Evolutionary conservation across 345 rosid species (phyloP), one percentile per base, ranked within the genome.

Genomic region (Brassica rapa): DNA sequence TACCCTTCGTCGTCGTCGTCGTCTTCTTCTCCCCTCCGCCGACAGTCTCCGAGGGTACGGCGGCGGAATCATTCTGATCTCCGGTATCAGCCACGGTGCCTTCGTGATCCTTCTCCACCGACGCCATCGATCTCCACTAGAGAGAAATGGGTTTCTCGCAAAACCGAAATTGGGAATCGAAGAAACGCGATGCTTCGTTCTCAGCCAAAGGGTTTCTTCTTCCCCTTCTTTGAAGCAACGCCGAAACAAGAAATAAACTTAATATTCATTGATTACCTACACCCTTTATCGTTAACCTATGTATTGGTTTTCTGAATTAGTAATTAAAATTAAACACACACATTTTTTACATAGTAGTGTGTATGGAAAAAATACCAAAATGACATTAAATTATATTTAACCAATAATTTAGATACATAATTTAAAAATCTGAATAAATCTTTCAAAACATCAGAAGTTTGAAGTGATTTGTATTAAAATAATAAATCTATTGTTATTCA

Each of bases 1-100:
- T 84, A 33, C 74, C 74, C 82, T 83, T 83, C 15, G 25, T 62
- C 75, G 55, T 83, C 75, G 55, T 83, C 75, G 55, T 24, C 32
- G n/a, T 69, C 29, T 57, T 55, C 56, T 55, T 33, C 5, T 6
- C 75, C 29, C 65, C 64, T 37, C 70, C 55, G 35, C 21, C 71
- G 71, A 8, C 24, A 8, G 25, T 14, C 2, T 19, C 35, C 0
- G 69, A 43, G 6, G 30, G 0, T 16, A 29, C 14, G 33, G 21
- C 62, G 68, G 55, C 23, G 23, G 68, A 79, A 72, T 72, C 73
- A 7, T 3, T 67, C 43, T 79, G 2, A 68, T 74, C 73, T 24
- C 23, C 8, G 63, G 32, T 73, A 14, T 72, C 43, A 60, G 46
- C 69, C 63, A 35, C 73, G 2, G 78, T 0, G 24, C 68, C 69